Percentiles rank a stretch among this genome's conserved stretches.
These are phyloP conservation scores for Stipa capillata DNA, from an alignment of 176 grass and related monocot species.

Conservation along the genomic window DNA sequence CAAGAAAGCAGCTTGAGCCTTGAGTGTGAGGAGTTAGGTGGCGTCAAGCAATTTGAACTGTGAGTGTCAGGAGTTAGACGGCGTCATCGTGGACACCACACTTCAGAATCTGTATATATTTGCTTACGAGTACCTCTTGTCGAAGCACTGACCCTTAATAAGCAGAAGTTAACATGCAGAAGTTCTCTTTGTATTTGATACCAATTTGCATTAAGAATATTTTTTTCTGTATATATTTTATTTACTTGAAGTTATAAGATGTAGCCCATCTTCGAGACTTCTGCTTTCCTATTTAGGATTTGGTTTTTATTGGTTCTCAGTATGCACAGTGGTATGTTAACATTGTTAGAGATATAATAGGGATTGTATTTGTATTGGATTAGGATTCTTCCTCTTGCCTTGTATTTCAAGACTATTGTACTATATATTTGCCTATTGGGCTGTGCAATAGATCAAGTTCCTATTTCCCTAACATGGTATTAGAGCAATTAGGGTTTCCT, in stretches of 20 bases:
- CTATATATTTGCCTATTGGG: too few species aligned
- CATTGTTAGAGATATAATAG: too few species aligned
- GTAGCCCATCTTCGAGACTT: not conserved
- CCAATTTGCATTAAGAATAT: not conserved
- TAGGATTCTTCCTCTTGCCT: too few species aligned
- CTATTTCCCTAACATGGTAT: too few species aligned
- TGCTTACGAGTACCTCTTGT: not conserved
- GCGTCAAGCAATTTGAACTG: constrained; percentile 23
- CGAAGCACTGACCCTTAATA: not conserved
- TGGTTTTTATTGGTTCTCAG: not conserved
- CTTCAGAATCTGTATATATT: constrained; percentile 10
- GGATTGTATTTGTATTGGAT: too few species aligned
- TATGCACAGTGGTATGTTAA: not conserved
- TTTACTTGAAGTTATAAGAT: not conserved
- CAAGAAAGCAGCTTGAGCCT: constrained; percentile 63
- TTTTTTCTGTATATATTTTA: not conserved
- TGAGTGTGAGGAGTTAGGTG: not conserved
- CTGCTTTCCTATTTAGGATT: not conserved
- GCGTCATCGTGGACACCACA: not conserved
- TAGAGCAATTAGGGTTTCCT: too few species aligned
- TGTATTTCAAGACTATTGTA: too few species aligned
- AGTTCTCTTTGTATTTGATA: not conserved
- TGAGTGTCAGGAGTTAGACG: not conserved
- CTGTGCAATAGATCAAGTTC: too few species aligned
- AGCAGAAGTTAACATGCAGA: not conserved